These are phyloP conservation scores for Paramecium pentaurelia DNA, from an alignment of 73 alveolate genomes.

Conservation along the genomic window DNA sequence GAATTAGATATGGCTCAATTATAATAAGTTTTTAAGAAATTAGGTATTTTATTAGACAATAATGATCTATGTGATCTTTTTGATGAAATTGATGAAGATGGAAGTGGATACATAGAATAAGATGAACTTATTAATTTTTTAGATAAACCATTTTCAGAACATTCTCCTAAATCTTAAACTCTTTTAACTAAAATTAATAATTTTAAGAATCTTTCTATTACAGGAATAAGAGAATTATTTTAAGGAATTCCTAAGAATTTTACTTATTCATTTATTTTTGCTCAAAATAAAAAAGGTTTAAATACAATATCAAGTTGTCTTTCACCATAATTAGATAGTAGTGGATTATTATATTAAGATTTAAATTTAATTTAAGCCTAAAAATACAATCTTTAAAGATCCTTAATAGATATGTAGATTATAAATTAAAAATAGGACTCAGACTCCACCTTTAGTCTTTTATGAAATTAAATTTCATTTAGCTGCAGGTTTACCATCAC, in stretches of 20 bases:
- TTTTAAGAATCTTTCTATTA: neutral
- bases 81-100: conserved; percentile 39
- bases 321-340: neutral
- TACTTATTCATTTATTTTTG: neutral
- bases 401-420: conserved; percentile 14
- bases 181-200: neutral
- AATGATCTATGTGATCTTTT: neutral
- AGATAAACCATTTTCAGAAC: neutral
- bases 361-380: neutral
- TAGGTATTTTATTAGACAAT: neutral
- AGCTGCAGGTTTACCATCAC: neutral
- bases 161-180: neutral
- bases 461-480: neutral
- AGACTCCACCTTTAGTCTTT: neutral
- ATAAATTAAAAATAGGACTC: neutral
- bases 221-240: neutral
- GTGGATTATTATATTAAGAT: conserved; percentile 8
- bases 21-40: neutral
- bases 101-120: conserved; percentile 10
- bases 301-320: neutral
- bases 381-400: neutral
- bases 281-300: neutral
- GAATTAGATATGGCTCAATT: conserved; percentile 27
- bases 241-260: neutral
- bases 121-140: neutral